phyloP scores from a whole-genome alignment of 352 stramenopile species.

The Globisporangium carolinianum region DNA sequence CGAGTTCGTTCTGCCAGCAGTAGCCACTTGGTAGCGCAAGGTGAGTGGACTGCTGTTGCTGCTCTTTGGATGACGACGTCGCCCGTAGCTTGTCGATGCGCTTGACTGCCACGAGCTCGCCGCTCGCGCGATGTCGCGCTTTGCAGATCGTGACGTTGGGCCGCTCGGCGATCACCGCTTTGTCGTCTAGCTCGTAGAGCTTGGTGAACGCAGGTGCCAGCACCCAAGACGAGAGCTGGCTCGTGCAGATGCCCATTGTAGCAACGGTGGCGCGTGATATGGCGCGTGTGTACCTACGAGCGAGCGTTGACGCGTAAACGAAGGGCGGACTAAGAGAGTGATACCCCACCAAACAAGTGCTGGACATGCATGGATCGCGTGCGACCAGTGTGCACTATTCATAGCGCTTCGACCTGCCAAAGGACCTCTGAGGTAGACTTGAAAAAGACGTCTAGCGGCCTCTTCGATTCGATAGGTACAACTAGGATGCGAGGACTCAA shows the following conservation, averaged over 20 bases:
- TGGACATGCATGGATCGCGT: no score
- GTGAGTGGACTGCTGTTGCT: constrained; percentile 3
- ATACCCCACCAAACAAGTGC: background rate
- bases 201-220: constrained; percentile 18
- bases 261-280: no score
- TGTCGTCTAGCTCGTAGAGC: constrained; percentile 40
- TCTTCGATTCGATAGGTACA: no score
- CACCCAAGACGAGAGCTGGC: constrained; percentile 8
- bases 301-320: background rate
- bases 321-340: background rate
- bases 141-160: constrained; percentile 44
- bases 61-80: background rate
- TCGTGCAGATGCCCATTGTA: constrained; percentile 43
- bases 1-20: constrained; percentile 43
- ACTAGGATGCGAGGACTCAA: no score
- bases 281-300: no score
- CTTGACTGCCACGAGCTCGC: constrained; percentile 47
- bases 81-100: constrained; percentile 36
- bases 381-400: no score
- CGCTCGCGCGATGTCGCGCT: constrained; percentile 23
- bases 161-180: constrained; percentile 34
- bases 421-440: no score
- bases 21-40: background rate
- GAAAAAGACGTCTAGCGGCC: no score
- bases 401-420: no score